Conservation (phyloP, 495 filamentous ascomycete species). For the Penicillium atrosanguineum region DNA sequence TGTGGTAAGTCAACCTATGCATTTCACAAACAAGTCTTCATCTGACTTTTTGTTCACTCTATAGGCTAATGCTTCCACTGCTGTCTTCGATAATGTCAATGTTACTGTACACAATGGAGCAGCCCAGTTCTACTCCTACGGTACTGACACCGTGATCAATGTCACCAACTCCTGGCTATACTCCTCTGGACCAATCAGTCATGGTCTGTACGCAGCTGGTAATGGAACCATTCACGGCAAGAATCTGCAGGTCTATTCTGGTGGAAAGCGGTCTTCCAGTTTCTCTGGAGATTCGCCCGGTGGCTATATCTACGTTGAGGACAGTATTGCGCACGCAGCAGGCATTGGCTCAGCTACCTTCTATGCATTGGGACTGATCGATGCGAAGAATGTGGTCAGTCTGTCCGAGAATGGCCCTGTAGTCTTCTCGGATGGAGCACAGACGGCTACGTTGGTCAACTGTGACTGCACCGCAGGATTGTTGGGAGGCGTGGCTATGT, state of each 20-base stretch:
- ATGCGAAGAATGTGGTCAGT: constrained; percentile 11
- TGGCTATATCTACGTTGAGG: constrained; percentile 15
- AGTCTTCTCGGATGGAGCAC: constrained; percentile 12
- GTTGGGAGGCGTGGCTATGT: constrained; percentile 15
- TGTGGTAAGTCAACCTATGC: constrained; percentile 1
- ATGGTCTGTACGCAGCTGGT: constrained; percentile 18
- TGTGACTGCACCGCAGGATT: constrained; percentile 14
- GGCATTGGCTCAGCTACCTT: constrained; percentile 20
- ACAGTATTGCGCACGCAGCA: constrained; percentile 18
- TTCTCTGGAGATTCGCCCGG: constrained; percentile 19
- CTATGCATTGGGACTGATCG: constrained; percentile 13
- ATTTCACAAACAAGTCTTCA: background rate
- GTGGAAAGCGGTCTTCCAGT: constrained; percentile 16
- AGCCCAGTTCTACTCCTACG: constrained; percentile 13
- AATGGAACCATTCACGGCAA: constrained; percentile 16
- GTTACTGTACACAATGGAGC: constrained; percentile 17
- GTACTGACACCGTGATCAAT: constrained; percentile 12
- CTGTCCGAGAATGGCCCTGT: constrained; percentile 13
- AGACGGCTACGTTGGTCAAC: constrained; percentile 4
- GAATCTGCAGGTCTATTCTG: constrained; percentile 14
- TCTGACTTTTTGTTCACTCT: background rate
- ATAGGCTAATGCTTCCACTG: constrained; percentile 16
- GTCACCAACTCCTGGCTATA: constrained; percentile 20
- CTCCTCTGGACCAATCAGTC: constrained; percentile 18
- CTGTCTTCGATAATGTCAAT: constrained; percentile 10